These are phyloP conservation scores for Trichomonas gallinae DNA, from an alignment of 208 protist genomes.

Conservation along the genomic window DNA sequence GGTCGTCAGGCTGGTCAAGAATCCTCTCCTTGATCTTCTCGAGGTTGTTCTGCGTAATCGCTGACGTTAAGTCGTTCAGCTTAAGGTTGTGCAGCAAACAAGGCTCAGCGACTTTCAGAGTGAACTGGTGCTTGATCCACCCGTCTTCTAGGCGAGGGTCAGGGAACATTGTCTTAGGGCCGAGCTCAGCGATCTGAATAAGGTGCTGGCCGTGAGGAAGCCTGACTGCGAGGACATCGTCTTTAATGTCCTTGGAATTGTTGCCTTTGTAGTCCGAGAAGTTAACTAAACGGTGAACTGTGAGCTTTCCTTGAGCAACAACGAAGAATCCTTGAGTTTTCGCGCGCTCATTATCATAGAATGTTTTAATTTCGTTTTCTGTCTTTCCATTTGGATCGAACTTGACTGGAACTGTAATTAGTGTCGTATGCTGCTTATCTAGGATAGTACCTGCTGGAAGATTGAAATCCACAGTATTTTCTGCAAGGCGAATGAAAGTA, in stretches of 20 bases:
- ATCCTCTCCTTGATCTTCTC: neutral
- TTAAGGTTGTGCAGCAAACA: neutral
- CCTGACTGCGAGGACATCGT: neutral
- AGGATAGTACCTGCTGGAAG: neutral
- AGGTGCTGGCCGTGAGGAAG: neutral
- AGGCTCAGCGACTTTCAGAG: neutral
- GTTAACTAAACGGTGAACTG: neutral
- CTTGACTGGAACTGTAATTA: neutral
- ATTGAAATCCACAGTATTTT: neutral
- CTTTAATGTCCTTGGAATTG: neutral
- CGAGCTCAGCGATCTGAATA: neutral
- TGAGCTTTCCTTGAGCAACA: neutral
- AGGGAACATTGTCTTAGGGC: constrained; percentile 8
- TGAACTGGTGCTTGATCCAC: neutral
- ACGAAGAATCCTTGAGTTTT: neutral
- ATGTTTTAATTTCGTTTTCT: neutral
- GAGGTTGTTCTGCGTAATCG: neutral
- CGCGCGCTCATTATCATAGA: neutral
- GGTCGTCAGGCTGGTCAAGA: neutral
- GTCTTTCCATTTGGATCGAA: neutral
- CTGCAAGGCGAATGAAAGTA: neutral
- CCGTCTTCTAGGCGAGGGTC: neutral
- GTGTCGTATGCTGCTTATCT: neutral
- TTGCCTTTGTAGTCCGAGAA: neutral
- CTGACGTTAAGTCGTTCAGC: neutral